A percentile compares a stretch with the other conserved stretches of the same genome.
Conservation (phyloP, 257 asterid genomes). For the Plantago ovata region DNA sequence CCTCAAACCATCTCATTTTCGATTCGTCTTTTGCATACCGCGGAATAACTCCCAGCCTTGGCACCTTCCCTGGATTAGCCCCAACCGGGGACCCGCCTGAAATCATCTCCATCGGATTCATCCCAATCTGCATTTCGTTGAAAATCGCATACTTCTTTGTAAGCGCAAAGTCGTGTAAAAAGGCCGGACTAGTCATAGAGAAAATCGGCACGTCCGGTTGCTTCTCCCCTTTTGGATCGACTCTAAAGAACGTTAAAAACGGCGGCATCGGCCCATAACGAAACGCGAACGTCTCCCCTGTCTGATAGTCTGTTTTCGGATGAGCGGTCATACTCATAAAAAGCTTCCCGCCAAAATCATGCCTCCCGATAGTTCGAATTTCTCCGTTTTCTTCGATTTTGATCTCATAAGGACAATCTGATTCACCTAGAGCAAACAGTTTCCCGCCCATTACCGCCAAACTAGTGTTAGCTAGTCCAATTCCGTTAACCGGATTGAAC, state of each 20-base stretch:
- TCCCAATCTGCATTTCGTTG: conserved; percentile 57
- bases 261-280: conserved; percentile 74
- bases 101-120: conserved; percentile 50
- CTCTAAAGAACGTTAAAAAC: conserved; percentile 46
- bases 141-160: conserved; percentile 63
- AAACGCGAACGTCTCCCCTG: conserved; percentile 67
- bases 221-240: conserved; percentile 45
- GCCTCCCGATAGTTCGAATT: conserved; percentile 54
- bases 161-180: conserved; percentile 74
- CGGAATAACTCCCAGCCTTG: conserved; percentile 63
- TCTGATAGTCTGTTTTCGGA: conserved; percentile 57
- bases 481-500: conserved; percentile 43
- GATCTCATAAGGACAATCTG: conserved; percentile 62
- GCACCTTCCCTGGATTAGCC: conserved; percentile 44
- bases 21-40: conserved; percentile 57
- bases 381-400: conserved; percentile 49
- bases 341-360: conserved; percentile 53
- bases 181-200: conserved; percentile 59
- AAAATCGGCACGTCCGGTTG: conserved; percentile 59
- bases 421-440: conserved; percentile 68
- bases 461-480: conserved; percentile 71
- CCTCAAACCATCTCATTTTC: conserved; percentile 70
- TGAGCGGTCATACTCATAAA: conserved; percentile 75
- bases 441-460: conserved; percentile 50
- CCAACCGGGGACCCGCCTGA: conserved; percentile 54